phyloP scores from a whole-genome alignment of 305 asterid species.

The Stenogyne calaminthoides region DNA sequence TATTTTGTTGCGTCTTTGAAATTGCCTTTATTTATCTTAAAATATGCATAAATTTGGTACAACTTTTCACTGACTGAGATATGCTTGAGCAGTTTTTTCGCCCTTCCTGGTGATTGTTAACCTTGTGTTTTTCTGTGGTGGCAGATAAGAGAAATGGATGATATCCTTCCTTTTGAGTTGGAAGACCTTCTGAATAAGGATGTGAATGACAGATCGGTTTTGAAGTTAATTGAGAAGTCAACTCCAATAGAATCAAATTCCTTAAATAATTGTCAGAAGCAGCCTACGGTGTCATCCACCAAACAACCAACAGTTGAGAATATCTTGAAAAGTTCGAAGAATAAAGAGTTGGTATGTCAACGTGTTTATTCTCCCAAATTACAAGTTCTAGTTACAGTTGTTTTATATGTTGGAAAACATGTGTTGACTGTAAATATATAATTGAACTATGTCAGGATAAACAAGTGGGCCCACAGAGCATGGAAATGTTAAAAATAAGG shows the following conservation, averaged over 20 bases:
- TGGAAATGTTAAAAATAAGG: slow-evolving; percentile 85
- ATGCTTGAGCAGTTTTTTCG: slow-evolving; percentile 6
- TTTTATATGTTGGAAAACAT: slow-evolving; percentile 25
- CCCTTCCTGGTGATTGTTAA: slow-evolving; percentile 19
- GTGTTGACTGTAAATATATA: slow-evolving; percentile 14
- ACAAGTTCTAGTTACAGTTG: slow-evolving; percentile 1
- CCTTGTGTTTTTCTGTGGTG: slow-evolving; percentile 21
- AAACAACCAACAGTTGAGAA: slow-evolving; percentile 40
- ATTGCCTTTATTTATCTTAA: slow-evolving; percentile 1
- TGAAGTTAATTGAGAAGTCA: slow-evolving; percentile 42
- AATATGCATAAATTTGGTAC: neutral
- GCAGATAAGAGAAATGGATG: slow-evolving; percentile 77
- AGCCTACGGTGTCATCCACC: slow-evolving; percentile 37
- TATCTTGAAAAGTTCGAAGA: slow-evolving; percentile 38
- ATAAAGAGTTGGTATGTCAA: slow-evolving; percentile 32
- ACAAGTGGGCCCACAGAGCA: slow-evolving; percentile 71
- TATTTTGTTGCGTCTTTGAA: neutral
- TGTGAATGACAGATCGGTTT: slow-evolving; percentile 30
- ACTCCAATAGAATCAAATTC: slow-evolving; percentile 41
- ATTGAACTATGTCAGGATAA: slow-evolving; percentile 52
- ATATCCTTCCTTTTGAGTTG: slow-evolving; percentile 62
- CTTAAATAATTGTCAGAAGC: slow-evolving; percentile 28
- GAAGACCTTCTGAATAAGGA: slow-evolving; percentile 52
- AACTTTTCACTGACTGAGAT: neutral
- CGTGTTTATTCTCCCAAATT: neutral